Evolutionary conservation across 1,284 basidiomycete genomes (phyloP), one percentile per base, ranked within the genome.

Genomic region (Fomitopsis betulina): DNA sequence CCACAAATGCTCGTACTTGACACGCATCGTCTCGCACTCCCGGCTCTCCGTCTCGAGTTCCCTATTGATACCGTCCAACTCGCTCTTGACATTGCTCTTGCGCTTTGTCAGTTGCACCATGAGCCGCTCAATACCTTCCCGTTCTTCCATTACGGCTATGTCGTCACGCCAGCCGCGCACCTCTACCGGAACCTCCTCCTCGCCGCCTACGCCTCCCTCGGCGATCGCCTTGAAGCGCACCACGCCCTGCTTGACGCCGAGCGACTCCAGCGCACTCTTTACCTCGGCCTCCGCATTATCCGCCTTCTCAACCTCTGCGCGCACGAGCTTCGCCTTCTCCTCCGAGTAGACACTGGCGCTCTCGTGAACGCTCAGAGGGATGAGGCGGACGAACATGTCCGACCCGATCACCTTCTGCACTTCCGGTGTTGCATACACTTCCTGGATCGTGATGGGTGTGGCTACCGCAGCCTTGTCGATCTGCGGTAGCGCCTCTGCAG

Each of bases 331-430:
- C 15, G 96, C 97, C 75, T 99, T 98, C 76, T 99, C 97, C 72
- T 99, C 96, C 1, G 94, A 96, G 74, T 99, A 99, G 17, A 99
- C 87, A 58, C 89, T 93, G 6, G 97, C 96, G 63, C 91, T 93
- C 75, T 98, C 95, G 72, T 98, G 96, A 5, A 99, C 95, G 61
- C 92, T 93, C 35, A 99, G 78, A 7, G 97, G 96, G 23, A 99
- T 85, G 2, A 99, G 84, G 42, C 87, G 84, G 60, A 86, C 73
- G 73, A 99, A 98, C 59, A 98, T 82, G 72, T 98, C 96, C 5
- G 87, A 85, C 0, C 97, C 96, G 62, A 99, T 96, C 49, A 96
- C 86, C 73, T 93, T 94, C 73, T 98, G 94, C 17, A 98, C 95
- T 15, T 98, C 96, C 0, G 93, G 85, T 27, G 91, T 83, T 19